phyloP scores from a whole-genome alignment of 208 protist genomes.

The Wallacemonas rigidus region DNA sequence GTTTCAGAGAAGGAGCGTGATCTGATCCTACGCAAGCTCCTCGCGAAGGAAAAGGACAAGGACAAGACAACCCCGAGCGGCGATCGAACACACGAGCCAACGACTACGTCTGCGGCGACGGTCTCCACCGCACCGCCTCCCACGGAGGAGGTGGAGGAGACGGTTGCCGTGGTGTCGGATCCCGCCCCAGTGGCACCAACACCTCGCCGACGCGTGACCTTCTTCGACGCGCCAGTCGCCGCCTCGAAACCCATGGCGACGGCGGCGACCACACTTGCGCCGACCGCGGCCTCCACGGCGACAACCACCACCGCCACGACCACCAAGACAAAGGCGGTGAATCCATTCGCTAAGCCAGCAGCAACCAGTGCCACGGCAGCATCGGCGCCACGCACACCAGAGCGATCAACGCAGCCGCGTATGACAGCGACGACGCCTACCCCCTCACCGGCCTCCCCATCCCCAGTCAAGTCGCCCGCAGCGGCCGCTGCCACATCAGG shows the following conservation, averaged over 20 bases:
- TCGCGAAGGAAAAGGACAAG: slow-evolving; percentile 42
- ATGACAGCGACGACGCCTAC: background rate
- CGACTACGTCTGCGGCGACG: background rate
- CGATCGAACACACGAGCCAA: background rate
- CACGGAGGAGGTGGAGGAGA: slow-evolving; percentile 6
- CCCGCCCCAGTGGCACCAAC: background rate
- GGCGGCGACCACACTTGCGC: background rate
- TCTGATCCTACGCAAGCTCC: slow-evolving; percentile 61
- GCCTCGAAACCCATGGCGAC: background rate
- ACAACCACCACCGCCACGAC: background rate
- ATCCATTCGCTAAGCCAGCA: slow-evolving; percentile 44
- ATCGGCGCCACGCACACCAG: slow-evolving; percentile 8
- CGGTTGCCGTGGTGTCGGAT: background rate
- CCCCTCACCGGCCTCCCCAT: background rate
- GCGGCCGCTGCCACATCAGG: slow-evolving; percentile 21
- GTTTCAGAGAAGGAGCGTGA: slow-evolving; percentile 71
- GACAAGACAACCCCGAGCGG: slow-evolving; percentile 4
- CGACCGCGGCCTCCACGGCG: background rate
- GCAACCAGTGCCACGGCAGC: slow-evolving; percentile 9
- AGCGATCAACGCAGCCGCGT: slow-evolving; percentile 8
- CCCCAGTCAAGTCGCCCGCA: slow-evolving; percentile 8
- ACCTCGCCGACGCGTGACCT: slow-evolving; percentile 33
- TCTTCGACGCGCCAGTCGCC: slow-evolving; percentile 6
- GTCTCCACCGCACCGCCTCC: background rate
- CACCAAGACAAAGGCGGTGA: slow-evolving; percentile 26